These are phyloP conservation scores for Aulographum hederae DNA, from an alignment of 2,329 filamentous ascomycete genomes.

Conservation along the genomic window DNA sequence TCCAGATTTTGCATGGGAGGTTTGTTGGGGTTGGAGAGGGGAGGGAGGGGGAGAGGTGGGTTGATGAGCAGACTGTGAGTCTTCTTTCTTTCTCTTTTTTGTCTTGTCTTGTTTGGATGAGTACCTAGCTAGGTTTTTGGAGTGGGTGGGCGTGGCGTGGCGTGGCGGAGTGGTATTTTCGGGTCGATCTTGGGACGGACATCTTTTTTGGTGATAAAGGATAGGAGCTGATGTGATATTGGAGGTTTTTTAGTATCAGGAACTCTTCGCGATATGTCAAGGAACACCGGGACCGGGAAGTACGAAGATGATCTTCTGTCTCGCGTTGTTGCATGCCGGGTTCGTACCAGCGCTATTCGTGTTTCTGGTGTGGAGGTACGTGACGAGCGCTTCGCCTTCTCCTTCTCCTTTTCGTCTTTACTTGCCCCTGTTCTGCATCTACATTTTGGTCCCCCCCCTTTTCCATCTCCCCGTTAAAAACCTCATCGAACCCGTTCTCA, in stretches of 20 bases:
- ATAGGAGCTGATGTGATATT: not conserved
- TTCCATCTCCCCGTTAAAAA: not conserved
- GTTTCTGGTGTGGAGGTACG: slow-evolving; percentile 50
- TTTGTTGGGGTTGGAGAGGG: slow-evolving; percentile 39
- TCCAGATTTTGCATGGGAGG: slow-evolving; percentile 44
- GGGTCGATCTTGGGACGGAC: too few species aligned
- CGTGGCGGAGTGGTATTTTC: too few species aligned
- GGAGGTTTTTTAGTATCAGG: slow-evolving; percentile 37
- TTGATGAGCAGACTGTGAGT: slow-evolving; percentile 47
- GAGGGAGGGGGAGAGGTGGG: slow-evolving; percentile 34
- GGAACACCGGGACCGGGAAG: slow-evolving; percentile 48
- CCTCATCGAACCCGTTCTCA: not conserved
- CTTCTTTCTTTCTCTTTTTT: too few species aligned
- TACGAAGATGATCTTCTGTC: slow-evolving; percentile 55
- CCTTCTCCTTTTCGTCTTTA: not conserved
- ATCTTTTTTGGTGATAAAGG: not conserved
- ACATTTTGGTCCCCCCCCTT: too few species aligned
- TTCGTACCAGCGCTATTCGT: slow-evolving; percentile 36
- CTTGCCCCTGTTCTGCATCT: slow-evolving; percentile 5
- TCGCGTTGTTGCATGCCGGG: slow-evolving; percentile 45
- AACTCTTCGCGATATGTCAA: slow-evolving; percentile 53
- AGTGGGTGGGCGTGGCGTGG: too few species aligned
- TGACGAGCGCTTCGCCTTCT: slow-evolving; percentile 19
- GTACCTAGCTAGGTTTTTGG: too few species aligned
- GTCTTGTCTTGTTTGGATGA: too few species aligned